Conservation (phyloP, 257 asterid species). For the Nyctanthes arbortristis region DNA sequence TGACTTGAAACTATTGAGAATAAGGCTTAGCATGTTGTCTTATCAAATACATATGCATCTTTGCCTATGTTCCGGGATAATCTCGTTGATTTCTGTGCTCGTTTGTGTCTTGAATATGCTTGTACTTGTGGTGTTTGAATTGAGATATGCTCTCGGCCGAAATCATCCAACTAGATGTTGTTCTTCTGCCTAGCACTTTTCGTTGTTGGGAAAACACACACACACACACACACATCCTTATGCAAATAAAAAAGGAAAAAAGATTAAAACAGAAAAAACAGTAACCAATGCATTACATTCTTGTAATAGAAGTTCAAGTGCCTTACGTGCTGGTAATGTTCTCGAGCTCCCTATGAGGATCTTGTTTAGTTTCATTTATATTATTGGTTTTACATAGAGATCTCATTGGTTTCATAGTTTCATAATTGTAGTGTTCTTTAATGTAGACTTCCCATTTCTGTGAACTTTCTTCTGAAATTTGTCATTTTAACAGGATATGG, state of each 20-base stretch:
- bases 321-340: neutral
- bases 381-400: neutral
- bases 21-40: neutral
- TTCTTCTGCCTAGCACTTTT: neutral
- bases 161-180: neutral
- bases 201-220: neutral
- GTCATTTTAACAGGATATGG: slow-evolving; percentile 10
- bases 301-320: neutral
- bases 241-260: neutral
- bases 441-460: neutral
- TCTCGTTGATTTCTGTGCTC: neutral
- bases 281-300: neutral
- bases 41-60: neutral
- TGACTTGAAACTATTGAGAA: neutral
- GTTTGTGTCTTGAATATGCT: neutral
- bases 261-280: neutral
- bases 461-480: neutral
- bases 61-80: neutral
- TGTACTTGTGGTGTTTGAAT: neutral
- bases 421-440: neutral
- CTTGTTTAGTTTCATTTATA: slow-evolving; percentile 4
- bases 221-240: neutral
- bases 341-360: slow-evolving; percentile 9
- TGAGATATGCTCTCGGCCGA: neutral
- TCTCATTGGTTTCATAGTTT: neutral